Percentiles rank a stretch among this genome's conserved stretches.
phyloP scores from a whole-genome alignment of 1,284 basidiomycete species.

The Thecaphora frezii region DNA sequence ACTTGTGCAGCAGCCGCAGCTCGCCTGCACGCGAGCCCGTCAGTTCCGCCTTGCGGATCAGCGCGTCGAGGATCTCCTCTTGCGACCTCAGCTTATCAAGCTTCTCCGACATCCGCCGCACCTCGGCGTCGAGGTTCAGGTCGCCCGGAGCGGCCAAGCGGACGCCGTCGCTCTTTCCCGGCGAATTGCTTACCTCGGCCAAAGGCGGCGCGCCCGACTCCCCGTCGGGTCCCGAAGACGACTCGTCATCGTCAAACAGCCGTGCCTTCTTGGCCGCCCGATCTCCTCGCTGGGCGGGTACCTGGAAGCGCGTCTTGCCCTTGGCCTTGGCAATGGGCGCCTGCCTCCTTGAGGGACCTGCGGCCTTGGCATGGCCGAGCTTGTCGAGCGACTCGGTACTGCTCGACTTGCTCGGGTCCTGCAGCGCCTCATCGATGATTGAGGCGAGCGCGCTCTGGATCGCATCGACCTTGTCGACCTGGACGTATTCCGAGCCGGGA shows the following conservation, averaged over 20 bases:
- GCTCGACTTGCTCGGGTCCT: slow-evolving; percentile 9
- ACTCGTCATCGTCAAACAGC: not conserved
- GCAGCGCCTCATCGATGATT: slow-evolving; percentile 76
- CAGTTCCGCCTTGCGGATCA: slow-evolving; percentile 90
- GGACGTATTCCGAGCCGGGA: slow-evolving; percentile 17
- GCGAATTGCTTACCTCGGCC: not conserved
- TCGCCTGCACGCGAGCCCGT: slow-evolving; percentile 81
- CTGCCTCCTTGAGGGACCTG: too few relatives aligned
- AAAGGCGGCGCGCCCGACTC: not conserved
- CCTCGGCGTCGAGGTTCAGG: slow-evolving; percentile 22
- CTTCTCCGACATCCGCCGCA: slow-evolving; percentile 64
- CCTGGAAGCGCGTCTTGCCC: not conserved
- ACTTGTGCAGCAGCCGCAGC: slow-evolving; percentile 76
- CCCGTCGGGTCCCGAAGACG: not conserved
- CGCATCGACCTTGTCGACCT: slow-evolving; percentile 41
- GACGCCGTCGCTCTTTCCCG: not conserved
- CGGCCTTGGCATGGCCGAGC: too few relatives aligned
- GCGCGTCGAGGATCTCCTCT: slow-evolving; percentile 75
- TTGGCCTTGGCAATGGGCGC: too few relatives aligned
- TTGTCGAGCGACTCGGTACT: slow-evolving; percentile 7
- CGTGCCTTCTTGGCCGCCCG: not conserved
- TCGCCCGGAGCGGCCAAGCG: slow-evolving; percentile 1
- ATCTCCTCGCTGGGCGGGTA: too few relatives aligned
- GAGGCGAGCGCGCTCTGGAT: slow-evolving; percentile 90
- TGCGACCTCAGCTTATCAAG: slow-evolving; percentile 77